Percentiles rank a stretch among this genome's conserved stretches.
These are phyloP conservation scores for Psilocybe sp. DNA, from an alignment of 768 basidiomycete genomes.

Conservation along the genomic window DNA sequence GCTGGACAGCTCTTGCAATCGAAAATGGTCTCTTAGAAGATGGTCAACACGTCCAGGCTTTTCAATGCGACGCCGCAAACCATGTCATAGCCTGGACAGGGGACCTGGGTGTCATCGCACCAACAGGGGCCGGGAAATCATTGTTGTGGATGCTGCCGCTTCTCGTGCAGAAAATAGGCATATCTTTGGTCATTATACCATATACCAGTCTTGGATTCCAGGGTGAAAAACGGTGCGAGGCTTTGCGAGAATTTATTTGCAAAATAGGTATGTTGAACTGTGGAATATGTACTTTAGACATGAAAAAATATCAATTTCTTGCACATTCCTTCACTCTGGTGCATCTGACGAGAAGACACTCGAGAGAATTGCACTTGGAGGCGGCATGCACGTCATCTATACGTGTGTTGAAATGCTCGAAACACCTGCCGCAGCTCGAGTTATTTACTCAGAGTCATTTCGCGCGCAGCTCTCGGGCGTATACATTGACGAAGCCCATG, in stretches of 20 bases:
- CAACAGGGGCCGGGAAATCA: conserved; percentile 22
- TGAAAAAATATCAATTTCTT: not conserved
- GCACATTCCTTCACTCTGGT: conserved; percentile 13
- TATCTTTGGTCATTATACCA: conserved; percentile 19
- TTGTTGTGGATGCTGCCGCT: conserved; percentile 17
- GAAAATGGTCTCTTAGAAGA: not conserved
- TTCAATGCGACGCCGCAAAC: conserved; percentile 17
- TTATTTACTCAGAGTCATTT: conserved; percentile 15
- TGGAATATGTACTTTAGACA: conserved; percentile 3
- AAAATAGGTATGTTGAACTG: not conserved
- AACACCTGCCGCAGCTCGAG: conserved; percentile 16
- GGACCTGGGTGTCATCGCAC: conserved; percentile 16
- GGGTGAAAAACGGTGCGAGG: conserved; percentile 12
- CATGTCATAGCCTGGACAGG: conserved; percentile 8
- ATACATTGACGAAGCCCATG: conserved; percentile 21
- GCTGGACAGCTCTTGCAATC: conserved; percentile 1
- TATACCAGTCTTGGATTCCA: conserved; percentile 22
- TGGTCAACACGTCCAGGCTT: conserved; percentile 3
- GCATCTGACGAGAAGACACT: conserved; percentile 4
- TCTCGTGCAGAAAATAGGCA: conserved; percentile 13
- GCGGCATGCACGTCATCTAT: conserved; percentile 14
- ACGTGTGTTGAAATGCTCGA: conserved; percentile 25
- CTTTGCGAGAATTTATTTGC: not conserved
- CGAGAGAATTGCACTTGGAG: conserved; percentile 7
- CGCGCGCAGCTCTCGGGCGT: conserved; percentile 14